These are phyloP conservation scores for Corchorus olitorius DNA, from an alignment of 345 rosid genomes.

Conservation along the genomic window DNA sequence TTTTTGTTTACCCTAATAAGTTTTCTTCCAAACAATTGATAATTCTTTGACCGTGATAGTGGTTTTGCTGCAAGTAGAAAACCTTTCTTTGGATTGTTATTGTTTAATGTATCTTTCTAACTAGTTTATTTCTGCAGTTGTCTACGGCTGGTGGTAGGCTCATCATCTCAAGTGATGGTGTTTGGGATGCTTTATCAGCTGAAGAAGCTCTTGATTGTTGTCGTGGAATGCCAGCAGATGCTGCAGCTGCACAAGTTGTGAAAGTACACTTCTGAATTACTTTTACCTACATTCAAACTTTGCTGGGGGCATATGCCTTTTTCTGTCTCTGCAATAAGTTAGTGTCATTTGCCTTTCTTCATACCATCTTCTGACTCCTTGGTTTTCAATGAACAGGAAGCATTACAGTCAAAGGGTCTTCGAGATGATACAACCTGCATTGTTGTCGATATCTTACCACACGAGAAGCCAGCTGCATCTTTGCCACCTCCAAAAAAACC, in stretches of 20 bases:
- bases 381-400: constrained; percentile 61
- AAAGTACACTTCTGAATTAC: constrained; percentile 43
- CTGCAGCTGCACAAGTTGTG: constrained; percentile 92
- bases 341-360: neutral
- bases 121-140: constrained; percentile 57
- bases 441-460: constrained; percentile 83
- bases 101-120: constrained; percentile 6
- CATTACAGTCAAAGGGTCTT: constrained; percentile 79
- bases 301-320: constrained; percentile 21
- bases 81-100: neutral
- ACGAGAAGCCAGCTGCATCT: constrained; percentile 76
- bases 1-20: neutral
- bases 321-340: constrained; percentile 15
- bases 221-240: constrained; percentile 85
- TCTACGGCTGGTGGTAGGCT: constrained; percentile 91
- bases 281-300: neutral
- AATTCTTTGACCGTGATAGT: neutral
- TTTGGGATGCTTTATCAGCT: constrained; percentile 92
- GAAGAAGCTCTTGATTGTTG: constrained; percentile 88
- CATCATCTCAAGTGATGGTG: constrained; percentile 95
- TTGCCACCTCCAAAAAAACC: constrained; percentile 70
- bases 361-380: constrained; percentile 5
- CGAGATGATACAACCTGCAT: constrained; percentile 99
- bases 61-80: neutral
- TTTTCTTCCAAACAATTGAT: neutral